A percentile compares a stretch with the other conserved stretches of the same genome.
Evolutionary conservation across 164 flowering plant species (phyloP).

Genomic region (Vitis rupestris): DNA sequence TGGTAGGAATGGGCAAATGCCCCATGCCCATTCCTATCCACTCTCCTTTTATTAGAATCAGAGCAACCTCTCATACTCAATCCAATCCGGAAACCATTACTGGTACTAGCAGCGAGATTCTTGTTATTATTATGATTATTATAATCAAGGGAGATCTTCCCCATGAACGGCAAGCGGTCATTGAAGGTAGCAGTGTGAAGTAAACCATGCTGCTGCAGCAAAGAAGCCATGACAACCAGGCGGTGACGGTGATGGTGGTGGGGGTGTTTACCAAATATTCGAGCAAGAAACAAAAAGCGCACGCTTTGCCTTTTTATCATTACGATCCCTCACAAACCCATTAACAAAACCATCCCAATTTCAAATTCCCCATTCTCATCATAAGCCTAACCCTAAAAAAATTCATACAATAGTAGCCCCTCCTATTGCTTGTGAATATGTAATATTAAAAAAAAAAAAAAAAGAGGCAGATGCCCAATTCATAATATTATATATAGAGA

Average conservation of each 20-base stretch:
- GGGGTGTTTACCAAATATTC: conserved; percentile 12
- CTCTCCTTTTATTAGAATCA: conserved; percentile 8
- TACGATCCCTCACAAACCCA: conserved; percentile 11
- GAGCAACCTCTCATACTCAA: conserved; percentile 30
- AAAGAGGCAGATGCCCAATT: too few species aligned
- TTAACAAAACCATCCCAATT: background rate
- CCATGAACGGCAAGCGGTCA: conserved; percentile 1
- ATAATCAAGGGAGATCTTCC: conserved; percentile 1
- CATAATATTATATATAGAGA: too few species aligned
- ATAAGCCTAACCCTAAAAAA: too few species aligned
- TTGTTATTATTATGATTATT: too few species aligned
- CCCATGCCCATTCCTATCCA: too few species aligned
- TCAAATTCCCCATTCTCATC: too few species aligned
- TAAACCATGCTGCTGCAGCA: background rate
- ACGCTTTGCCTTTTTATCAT: conserved; percentile 33
- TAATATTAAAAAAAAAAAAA: too few species aligned
- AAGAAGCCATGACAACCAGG: conserved; percentile 20
- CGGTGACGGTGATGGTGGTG: too few species aligned
- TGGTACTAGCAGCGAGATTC: background rate
- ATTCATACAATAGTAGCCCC: too few species aligned
- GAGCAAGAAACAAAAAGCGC: conserved; percentile 7
- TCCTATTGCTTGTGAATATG: too few species aligned
- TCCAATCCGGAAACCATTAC: conserved; percentile 6
- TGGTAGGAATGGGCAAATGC: conserved; percentile 17
- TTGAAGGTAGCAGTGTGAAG: background rate